phyloP scores from a whole-genome alignment of 2,329 filamentous ascomycete species.

The Aspergillus latus region DNA sequence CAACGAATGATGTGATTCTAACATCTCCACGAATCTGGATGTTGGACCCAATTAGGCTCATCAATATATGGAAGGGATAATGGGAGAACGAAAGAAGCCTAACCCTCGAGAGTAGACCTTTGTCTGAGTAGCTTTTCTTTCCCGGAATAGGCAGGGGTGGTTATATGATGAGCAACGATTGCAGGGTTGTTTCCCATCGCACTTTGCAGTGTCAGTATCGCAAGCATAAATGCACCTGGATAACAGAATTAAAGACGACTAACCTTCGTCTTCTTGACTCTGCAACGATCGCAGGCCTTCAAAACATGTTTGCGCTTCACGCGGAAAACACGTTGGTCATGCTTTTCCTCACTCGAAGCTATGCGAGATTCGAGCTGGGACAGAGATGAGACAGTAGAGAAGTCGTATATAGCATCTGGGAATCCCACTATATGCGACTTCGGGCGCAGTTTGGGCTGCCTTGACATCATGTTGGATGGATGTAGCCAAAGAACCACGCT shows the following conservation, averaged over 20 bases:
- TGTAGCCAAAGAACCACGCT: neutral
- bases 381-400: conserved; percentile 32
- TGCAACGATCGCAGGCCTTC: conserved; percentile 48
- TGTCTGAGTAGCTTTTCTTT: conserved; percentile 45
- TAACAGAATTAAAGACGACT: conserved; percentile 16
- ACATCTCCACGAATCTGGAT: conserved; percentile 46
- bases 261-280: conserved; percentile 49
- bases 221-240: neutral
- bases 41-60: conserved; percentile 5
- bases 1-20: conserved; percentile 45
- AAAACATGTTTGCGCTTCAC: conserved; percentile 48
- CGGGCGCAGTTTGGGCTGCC: conserved; percentile 40
- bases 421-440: conserved; percentile 39
- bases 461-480: conserved; percentile 38
- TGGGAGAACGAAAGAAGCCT: conserved; percentile 12
- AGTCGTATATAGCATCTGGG: conserved; percentile 36
- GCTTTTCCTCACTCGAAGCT: conserved; percentile 34
- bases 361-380: conserved; percentile 32
- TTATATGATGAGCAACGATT: conserved; percentile 46
- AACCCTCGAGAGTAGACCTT: conserved; percentile 48
- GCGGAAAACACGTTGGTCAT: conserved; percentile 42
- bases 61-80: neutral
- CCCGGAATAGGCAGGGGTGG: conserved; percentile 46
- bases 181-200: conserved; percentile 47
- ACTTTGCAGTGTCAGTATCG: conserved; percentile 30